Evolutionary conservation across 106 monocot genomes (phyloP), one percentile per base, ranked within the genome.

Genomic region (Acorus gramineus): DNA sequence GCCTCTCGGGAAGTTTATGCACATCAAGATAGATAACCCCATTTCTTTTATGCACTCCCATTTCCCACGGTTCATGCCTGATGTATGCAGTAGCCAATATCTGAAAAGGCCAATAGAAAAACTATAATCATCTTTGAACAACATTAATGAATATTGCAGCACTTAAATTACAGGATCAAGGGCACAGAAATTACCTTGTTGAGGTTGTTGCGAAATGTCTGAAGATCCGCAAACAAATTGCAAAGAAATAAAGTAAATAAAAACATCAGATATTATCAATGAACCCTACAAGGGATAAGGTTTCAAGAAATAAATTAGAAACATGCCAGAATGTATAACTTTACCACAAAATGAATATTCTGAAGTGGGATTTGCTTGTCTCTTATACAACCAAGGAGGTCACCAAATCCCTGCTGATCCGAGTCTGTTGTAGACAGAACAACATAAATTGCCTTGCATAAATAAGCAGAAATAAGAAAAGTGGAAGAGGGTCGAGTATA

Each of bases 331-430:
- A 0, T 44, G 8, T 44, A 8, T 56, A 4, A 55, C 5, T 50
- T 81, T 82, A 98, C 98, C 83, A 98, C 88, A 79, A 92, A 92
- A 92, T 98, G 98, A 72, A 98, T 98, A 73, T 87, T 91, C 52
- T 98, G 75, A 74, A 92, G 85, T 65, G 81, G 85, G 54, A 92
- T 74, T 44, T 75, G 85, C 67, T 76, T 77, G 76, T 80, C 84
- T 73, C 98, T 85, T 65, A 92, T 82, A 83, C 98, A 98, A 60
- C 76, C 77, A 83, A 98, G 92, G 71, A 98, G 92, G 89, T 98
- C 92, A 69, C 92, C 92, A 79, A 88, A 92, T 47, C 92, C 98
- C 76, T 88, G 66, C 61, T 78, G 73, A 4, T 80, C 88, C 68
- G 78, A 68, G 13, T 98, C 98, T 98, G 66, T 57, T 50, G 5